Evolutionary conservation across 257 asterid genomes (phyloP).

Genomic region (Solanum tarapatanum): DNA sequence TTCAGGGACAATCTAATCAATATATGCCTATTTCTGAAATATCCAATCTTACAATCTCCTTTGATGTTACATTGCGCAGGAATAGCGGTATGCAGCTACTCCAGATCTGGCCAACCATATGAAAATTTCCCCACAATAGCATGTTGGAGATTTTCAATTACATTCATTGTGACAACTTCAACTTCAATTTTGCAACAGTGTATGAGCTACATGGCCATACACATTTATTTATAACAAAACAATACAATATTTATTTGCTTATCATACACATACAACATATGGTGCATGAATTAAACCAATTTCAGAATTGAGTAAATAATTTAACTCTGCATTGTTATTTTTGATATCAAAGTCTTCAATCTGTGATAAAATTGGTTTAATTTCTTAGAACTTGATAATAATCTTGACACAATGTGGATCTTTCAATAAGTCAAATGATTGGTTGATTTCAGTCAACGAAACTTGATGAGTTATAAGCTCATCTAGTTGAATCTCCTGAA

Average conservation of each 20-base stretch:
- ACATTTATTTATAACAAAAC: neutral
- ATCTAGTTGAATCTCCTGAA: conserved; percentile 49
- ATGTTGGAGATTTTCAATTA: too few relatives aligned
- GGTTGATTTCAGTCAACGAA: conserved; percentile 35
- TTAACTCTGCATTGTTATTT: neutral
- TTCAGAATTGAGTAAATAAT: neutral
- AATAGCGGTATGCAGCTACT: too few relatives aligned
- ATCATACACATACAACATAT: neutral
- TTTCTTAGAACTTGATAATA: conserved; percentile 33
- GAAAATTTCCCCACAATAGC: too few relatives aligned
- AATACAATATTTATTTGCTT: neutral
- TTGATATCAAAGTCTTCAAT: neutral
- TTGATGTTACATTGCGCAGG: too few relatives aligned
- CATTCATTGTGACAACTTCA: too few relatives aligned
- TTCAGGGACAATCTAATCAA: too few relatives aligned
- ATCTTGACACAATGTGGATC: conserved; percentile 38
- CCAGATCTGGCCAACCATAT: too few relatives aligned
- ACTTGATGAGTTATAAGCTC: conserved; percentile 45
- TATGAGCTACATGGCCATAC: neutral
- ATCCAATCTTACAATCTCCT: too few relatives aligned
- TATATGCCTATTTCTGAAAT: too few relatives aligned
- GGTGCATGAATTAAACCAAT: neutral
- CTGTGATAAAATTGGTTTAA: neutral
- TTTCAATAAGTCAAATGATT: conserved; percentile 38
- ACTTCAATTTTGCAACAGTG: neutral